phyloP scores from a whole-genome alignment of 768 basidiomycete genomes.

The Pisolithus orientalis region DNA sequence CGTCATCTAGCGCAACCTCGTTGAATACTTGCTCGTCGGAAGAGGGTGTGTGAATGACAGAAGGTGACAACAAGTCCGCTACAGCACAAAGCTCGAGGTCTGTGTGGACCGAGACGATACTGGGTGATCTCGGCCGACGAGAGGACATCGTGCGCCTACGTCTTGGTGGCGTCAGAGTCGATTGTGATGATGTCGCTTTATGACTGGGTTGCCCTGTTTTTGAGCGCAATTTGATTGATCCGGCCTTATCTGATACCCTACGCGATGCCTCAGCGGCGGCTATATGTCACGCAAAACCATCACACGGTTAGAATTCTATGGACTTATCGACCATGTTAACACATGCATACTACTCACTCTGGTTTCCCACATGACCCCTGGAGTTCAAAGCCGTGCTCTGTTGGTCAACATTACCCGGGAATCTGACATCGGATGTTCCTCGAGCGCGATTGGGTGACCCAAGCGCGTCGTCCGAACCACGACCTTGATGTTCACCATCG shows the following conservation, averaged over 20 bases:
- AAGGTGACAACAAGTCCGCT: slow-evolving; percentile 39
- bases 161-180: slow-evolving; percentile 17
- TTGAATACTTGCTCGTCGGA: slow-evolving; percentile 18
- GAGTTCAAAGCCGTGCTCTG: slow-evolving; percentile 15
- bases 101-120: slow-evolving; percentile 41
- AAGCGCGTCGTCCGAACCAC: slow-evolving; percentile 27
- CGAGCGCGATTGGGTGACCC: slow-evolving; percentile 39
- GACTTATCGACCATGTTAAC: slow-evolving; percentile 17
- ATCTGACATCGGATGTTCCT: slow-evolving; percentile 67
- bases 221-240: slow-evolving; percentile 5
- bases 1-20: slow-evolving; percentile 22
- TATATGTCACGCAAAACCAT: slow-evolving; percentile 9
- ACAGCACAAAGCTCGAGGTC: slow-evolving; percentile 48
- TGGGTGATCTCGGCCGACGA: slow-evolving; percentile 30
- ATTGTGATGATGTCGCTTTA: slow-evolving; percentile 18
- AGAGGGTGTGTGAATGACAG: slow-evolving; percentile 19
- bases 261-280: slow-evolving; percentile 15
- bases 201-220: slow-evolving; percentile 15
- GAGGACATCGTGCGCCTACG: slow-evolving; percentile 14
- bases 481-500: slow-evolving; percentile 31
- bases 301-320: slow-evolving; percentile 19
- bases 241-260: slow-evolving; percentile 8
- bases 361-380: slow-evolving; percentile 15
- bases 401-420: slow-evolving; percentile 23
- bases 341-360: slow-evolving; percentile 24